A percentile compares a stretch with the other conserved stretches of the same genome.
These are phyloP conservation scores for Hyphopichia pseudoburtonii DNA, from an alignment of 1,139 yeast species.

Conservation along the genomic window DNA sequence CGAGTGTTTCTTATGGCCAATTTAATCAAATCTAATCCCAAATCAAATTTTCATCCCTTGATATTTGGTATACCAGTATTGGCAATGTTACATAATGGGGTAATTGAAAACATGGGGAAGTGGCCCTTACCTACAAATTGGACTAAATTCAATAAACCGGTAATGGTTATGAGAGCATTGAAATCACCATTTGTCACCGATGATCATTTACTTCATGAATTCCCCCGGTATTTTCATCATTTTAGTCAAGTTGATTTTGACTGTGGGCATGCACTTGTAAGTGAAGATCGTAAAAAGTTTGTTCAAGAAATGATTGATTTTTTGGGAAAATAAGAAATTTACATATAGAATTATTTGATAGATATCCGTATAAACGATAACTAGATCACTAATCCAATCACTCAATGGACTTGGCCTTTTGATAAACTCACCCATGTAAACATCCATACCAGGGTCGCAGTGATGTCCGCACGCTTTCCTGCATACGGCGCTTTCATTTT, in stretches of 20 bases:
- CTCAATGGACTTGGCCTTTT: too few relatives aligned
- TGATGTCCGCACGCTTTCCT: too few relatives aligned
- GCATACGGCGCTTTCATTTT: too few relatives aligned
- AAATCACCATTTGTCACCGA: conserved; percentile 39
- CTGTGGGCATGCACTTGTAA: conserved; percentile 48
- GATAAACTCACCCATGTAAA: too few relatives aligned
- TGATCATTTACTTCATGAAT: conserved; percentile 22
- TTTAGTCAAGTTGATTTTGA: conserved; percentile 29
- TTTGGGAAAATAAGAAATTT: too few relatives aligned
- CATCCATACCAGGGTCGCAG: too few relatives aligned
- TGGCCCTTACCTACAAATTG: conserved; percentile 40
- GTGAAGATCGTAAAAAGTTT: conserved; percentile 41
- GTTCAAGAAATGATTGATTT: conserved; percentile 23
- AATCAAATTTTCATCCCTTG: neutral
- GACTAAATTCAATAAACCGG: conserved; percentile 33
- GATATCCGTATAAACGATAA: too few relatives aligned
- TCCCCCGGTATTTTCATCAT: conserved; percentile 34
- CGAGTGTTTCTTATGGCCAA: conserved; percentile 32
- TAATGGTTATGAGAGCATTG: conserved; percentile 42
- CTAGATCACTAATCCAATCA: too few relatives aligned
- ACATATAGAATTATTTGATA: too few relatives aligned
- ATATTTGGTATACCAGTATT: conserved; percentile 25
- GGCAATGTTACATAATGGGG: conserved; percentile 26
- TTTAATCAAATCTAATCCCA: conserved; percentile 11
- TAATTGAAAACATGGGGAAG: conserved; percentile 27